Base-by-base conservation (phyloP, 2,329 filamentous ascomycete genomes). In the Fusarium tuaranense region DNA sequence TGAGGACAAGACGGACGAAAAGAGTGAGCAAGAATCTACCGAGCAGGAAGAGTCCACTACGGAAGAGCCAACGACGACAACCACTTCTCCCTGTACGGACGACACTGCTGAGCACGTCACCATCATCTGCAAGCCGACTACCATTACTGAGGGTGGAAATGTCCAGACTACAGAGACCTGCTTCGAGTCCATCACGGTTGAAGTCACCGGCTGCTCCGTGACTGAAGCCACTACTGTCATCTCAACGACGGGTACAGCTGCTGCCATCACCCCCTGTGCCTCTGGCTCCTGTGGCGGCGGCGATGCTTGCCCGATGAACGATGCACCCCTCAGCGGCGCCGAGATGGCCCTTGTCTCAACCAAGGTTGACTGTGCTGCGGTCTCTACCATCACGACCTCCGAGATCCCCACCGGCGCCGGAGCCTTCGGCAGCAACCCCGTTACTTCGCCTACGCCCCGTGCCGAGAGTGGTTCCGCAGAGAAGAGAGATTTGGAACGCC, bases 171-270 rank as follows among this genome's bases (percentile, higher is more conserved):
- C 58, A 25, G 63, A 61, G 39, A 69, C 66, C 1, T 71, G 69
- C 51, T 66, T 63, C 30, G 53, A 51, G 3, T 69, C 69, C 10
- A 69, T 65, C 58, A 71, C 69, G 1, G 58, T 46, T 16, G 59
- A 64, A 34, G 38, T 68, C 8, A 68, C 69, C 9, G 66, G 69
- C 2, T 71, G 69, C 38, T 69, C 66, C 27, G 69, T 65, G 14
- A 69, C 72, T 5, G 69, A 75, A n/a, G 72, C 63, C 2, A 73
- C 73, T 1, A 72, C 73, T 1, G 41, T 69, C 12, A 65, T 71
- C 59, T 63, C 69, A 8, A 69, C 66, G 6, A 59, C 69, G 8
- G 61, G 53, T 27, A 68, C 66, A 1, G 57, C 60, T 4, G 58
- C 63, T 0, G 63, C 38, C 5, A 12, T 68, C 18, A 27, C 10